Evolutionary conservation across 306 rosid genomes (phyloP).

Genomic region (Corylus avellana): DNA sequence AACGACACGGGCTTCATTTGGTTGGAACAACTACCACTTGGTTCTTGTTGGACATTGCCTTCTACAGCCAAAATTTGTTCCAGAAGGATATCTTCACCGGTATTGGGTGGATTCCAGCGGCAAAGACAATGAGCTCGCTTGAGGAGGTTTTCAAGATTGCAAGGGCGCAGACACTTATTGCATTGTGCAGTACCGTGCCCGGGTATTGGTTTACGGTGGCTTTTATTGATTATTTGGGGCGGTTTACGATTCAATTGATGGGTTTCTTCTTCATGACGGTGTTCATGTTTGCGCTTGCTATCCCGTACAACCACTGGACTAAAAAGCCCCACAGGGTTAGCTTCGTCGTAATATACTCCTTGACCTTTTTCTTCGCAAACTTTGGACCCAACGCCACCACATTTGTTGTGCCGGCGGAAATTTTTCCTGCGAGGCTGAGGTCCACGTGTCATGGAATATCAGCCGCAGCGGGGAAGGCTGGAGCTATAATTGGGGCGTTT

Average conservation of each 20-base stretch:
- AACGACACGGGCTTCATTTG: slow-evolving; percentile 13
- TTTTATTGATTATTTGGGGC: slow-evolving; percentile 2
- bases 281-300: slow-evolving; percentile 17
- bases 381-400: slow-evolving; percentile 21
- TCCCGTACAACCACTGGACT: slow-evolving; percentile 8
- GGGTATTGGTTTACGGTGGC: slow-evolving; percentile 23
- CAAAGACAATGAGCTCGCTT: background rate
- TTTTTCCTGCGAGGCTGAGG: slow-evolving; percentile 21
- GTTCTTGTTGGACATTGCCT: slow-evolving; percentile 17
- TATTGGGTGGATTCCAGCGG: background rate
- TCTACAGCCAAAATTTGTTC: slow-evolving; percentile 21
- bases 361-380: slow-evolving; percentile 17
- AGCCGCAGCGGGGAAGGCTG: slow-evolving; percentile 5
- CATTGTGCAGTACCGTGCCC: slow-evolving; percentile 18
- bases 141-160: slow-evolving; percentile 12
- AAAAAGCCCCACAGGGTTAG: background rate
- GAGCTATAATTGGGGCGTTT: slow-evolving; percentile 17
- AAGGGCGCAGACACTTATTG: slow-evolving; percentile 16
- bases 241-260: slow-evolving; percentile 25
- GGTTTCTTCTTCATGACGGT: slow-evolving; percentile 15
- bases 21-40: slow-evolving; percentile 16
- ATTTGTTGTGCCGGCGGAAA: slow-evolving; percentile 23
- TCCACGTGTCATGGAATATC: slow-evolving; percentile 21
- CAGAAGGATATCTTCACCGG: slow-evolving; percentile 18
- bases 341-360: slow-evolving; percentile 10